Base-by-base conservation (phyloP, 1,284 basidiomycete genomes). In the Rhizopogon parksii region DNA sequence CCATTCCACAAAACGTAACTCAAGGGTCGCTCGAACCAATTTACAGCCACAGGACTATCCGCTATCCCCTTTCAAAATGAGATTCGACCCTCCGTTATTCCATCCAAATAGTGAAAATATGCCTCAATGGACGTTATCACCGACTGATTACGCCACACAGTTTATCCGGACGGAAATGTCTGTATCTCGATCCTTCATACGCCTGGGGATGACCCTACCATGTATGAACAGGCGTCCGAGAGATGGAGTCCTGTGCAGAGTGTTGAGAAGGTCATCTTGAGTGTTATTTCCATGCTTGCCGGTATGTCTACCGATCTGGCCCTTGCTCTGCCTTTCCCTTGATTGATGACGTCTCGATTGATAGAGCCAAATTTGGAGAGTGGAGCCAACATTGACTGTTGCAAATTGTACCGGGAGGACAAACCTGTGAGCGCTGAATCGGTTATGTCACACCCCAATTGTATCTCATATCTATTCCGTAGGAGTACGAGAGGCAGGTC, bases 141-240 rank as follows among this genome's bases (percentile, higher is more conserved):
- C 34, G 27, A 38, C 49, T 51, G 46, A 55, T 35, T 24, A 6
- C 21, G 45, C 8, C 47, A 53, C 49, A 36, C 60, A 90, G 88
- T 93, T 57, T 99, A 99, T 68, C 78, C 94, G 2, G 92, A 95
- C 63, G 95, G 95, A 21, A 91, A 83, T 40, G 95, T 99, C 46
- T 99, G 96, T 75, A 99, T 99, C 64, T 97, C 94, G 3, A 99
- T 99, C 65, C 73, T 99, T 35, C 96, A 99, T 66, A 91, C 93
- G 0, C 95, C 96, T 0, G 96, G 96, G 7, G 96, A 99, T 67
- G 96, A 91, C 61, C 88, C 88, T 21, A 86, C 83, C 53, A 86
- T 87, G 79, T 91, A 91, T 61, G 96, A 99, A 67, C 84, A 88
- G 55, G 94, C 95, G 0, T 93, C 89, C 24, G 96, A 99, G 68